Base-by-base conservation (phyloP, 805 yeast species). In the Torulaspora maleeae region DNA sequence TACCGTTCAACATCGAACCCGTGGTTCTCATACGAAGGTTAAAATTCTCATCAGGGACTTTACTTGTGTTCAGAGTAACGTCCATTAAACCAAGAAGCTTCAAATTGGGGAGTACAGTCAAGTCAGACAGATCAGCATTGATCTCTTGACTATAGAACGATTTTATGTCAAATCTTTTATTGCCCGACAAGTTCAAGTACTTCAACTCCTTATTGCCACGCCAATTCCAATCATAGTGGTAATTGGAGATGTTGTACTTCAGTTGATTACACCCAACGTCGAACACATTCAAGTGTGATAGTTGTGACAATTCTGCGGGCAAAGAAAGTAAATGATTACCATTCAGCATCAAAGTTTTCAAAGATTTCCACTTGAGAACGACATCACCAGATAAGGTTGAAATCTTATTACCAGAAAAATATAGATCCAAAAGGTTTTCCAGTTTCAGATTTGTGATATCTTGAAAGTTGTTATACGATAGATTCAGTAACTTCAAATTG, bases 221-320 rank as follows among this genome's bases (percentile, higher is more conserved):
- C 99, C 99, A 93, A 66, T 88, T 93, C 97, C 98, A 93, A 63
- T 93, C 99, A 60, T 87, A 91, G 12, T 93, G 95, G 77, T 89
- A 86, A 64, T 93, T 93, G 3, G 93, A 84, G 45, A 91, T 88
- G 57, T 93, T 93, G 66, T 93, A 93, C 58, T 89, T 86, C 66
- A 93, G 71, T 49, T 82, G 83, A 63, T 93, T 93, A 2, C 95
- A 86, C 3, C 97, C 95, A 13, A 87, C 93, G 68, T 93, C 99
- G 29, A 93, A 73, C 8, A 81, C 83, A 27, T 76, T 77, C 58
- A 93, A 68, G 20, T 77, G 74, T 1, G 67, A 60, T 37, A 89
- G 73, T 47, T 82, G 82, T 7, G 91, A 80, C 38, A 93, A 66
- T 60, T 91, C 99, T 0, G 96, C 83, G 0, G 99, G 98, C 36